Evolutionary conservation across 2,329 filamentous ascomycete species (phyloP), one percentile per base, ranked within the genome.

Genomic region (Aspergillus piperis): DNA sequence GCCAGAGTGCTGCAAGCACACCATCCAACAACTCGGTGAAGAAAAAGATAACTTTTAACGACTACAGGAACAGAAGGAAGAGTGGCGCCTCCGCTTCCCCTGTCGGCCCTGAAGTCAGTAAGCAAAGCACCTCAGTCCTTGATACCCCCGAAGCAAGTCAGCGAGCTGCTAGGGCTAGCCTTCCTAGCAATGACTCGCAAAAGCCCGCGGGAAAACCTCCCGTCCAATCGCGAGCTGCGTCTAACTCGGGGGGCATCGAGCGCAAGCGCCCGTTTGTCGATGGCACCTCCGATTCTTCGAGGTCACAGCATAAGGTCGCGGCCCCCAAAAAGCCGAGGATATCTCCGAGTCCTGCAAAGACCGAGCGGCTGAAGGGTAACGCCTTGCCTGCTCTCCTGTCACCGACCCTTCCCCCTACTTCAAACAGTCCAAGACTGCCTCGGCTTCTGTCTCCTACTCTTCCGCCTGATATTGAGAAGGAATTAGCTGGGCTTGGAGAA

Each of bases 21-120:
- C 77, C 81, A 39, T 71, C 66, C 48, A 74, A 69, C 55, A 72
- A 66, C 11, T 78, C 79, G 19, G 63, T 71, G 23, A 87, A 84
- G 75, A 88, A 86, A 77, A 88, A 86, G 72, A 87, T 88, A 62
- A 86, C 78, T 57, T 72, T 88, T 56, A 83, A 80, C 44, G 85
- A 84, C 41, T 88, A 88, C 73, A 87, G 85, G 73, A 84, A 81
- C 62, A 85, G 85, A 69, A 81, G 75, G 62, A 78, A 74, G 57
- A 76, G 70, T 44, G 73, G 69, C 8, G 61, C 72, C 10, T 68
- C 66, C 17, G 62, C 68, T 5, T 67, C 68, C 15, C 68, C 72
- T 15, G 63, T 71, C 48, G 63, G 58, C 50, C 68, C 68, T 44
- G 67, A 72, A 57, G 48, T 57, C 36, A 36, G 53, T 39, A 61